phyloP scores from a whole-genome alignment of 495 filamentous ascomycete species.

The Pseudevernia furfuracea region DNA sequence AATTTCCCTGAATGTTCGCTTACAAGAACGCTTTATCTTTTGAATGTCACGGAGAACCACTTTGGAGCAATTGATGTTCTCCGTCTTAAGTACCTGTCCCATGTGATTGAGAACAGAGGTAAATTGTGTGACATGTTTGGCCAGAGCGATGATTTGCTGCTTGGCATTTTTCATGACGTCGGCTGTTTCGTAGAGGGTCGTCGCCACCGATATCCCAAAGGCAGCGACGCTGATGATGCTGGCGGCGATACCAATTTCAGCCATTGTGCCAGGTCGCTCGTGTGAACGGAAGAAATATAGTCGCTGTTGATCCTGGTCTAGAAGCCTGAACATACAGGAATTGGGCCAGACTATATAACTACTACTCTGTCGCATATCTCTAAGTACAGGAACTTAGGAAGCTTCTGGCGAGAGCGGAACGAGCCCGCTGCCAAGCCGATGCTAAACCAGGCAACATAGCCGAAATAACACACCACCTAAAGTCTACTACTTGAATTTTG shows the following conservation, averaged over 20 bases:
- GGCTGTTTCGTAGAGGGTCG: constrained; percentile 8
- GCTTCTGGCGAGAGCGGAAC: too few species aligned
- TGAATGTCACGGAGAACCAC: constrained; percentile 6
- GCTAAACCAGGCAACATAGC: too few species aligned
- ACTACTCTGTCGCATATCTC: too few species aligned
- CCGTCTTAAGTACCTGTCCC: constrained; percentile 6
- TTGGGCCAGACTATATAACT: not conserved
- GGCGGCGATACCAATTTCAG: constrained; percentile 14
- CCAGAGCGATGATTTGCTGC: not conserved
- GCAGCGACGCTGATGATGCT: constrained; percentile 11
- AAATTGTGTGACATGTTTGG: constrained; percentile 14
- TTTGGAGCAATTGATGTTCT: constrained; percentile 12
- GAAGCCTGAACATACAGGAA: not conserved
- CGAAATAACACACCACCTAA: too few species aligned
- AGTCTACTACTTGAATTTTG: too few species aligned
- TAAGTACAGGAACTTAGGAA: too few species aligned
- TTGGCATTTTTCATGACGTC: constrained; percentile 9
- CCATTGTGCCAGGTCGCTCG: constrained; percentile 7
- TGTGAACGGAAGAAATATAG: not conserved
- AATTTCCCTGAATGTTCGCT: constrained; percentile 8
- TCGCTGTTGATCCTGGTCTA: not conserved
- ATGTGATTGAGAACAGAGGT: constrained; percentile 11
- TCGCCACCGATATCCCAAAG: constrained; percentile 10
- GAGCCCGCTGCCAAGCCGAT: too few species aligned
- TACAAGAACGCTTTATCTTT: constrained; percentile 11